These are phyloP conservation scores for Starmerella riodocensis DNA, from an alignment of 805 yeast genomes.

Conservation along the genomic window DNA sequence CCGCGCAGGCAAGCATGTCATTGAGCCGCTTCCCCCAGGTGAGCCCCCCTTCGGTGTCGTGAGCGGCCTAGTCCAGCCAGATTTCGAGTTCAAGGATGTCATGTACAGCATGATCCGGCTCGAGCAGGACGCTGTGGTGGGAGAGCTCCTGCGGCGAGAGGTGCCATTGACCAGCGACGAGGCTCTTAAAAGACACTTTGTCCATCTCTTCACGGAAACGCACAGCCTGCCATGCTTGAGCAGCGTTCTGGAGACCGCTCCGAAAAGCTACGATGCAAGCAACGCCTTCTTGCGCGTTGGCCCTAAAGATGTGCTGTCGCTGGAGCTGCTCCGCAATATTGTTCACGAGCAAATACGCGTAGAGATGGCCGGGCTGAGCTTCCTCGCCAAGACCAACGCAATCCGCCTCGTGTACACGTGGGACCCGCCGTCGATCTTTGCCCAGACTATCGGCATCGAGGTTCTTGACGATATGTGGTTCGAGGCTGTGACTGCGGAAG, in stretches of 20 bases:
- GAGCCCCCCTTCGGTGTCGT: conserved; percentile 12
- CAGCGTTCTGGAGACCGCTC: neutral
- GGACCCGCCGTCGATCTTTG: conserved; percentile 22
- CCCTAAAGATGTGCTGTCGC: conserved; percentile 5
- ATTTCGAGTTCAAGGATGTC: conserved; percentile 17
- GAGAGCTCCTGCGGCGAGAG: conserved; percentile 1
- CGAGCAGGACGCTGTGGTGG: conserved; percentile 1
- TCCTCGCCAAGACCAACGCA: neutral
- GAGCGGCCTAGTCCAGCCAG: conserved; percentile 21
- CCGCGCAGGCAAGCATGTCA: conserved; percentile 8
- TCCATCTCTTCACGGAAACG: conserved; percentile 5
- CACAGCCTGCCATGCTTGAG: conserved; percentile 1
- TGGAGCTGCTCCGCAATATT: conserved; percentile 13
- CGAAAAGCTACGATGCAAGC: neutral
- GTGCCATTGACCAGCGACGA: conserved; percentile 9
- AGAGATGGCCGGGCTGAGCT: conserved; percentile 9
- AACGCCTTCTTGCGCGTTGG: neutral
- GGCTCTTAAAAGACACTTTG: conserved; percentile 8
- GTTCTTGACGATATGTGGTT: conserved; percentile 16
- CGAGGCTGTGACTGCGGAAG: conserved; percentile 8
- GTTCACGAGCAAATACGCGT: conserved; percentile 11
- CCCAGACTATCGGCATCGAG: conserved; percentile 9
- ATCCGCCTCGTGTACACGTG: conserved; percentile 17
- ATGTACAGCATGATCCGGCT: conserved; percentile 13
- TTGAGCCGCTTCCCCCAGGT: conserved; percentile 3